Evolutionary conservation across 495 filamentous ascomycete genomes (phyloP), one percentile per base, ranked within the genome.

Genomic region (Trichoderma gamsii): DNA sequence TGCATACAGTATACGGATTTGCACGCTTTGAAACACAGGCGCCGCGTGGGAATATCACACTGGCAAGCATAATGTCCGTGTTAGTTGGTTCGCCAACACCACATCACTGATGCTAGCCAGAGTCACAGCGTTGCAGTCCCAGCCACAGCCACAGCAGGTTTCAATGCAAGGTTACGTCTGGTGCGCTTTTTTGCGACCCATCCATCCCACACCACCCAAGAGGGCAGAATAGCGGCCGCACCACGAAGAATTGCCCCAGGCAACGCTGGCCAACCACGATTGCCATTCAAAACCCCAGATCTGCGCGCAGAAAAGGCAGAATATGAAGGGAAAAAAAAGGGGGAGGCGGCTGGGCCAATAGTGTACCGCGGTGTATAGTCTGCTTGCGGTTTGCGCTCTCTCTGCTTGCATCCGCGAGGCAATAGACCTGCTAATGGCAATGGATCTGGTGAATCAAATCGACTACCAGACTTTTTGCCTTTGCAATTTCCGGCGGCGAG

Each of bases 251-350:
- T 0, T 1, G 44, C 44, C 44, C 13, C 15, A 15, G n/a, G 12
- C n/a, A 16, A n/a, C 44, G 56, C 56, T 61, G 56, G 56, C 56
- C 56, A 61, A 61, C 56, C 56, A 61, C 56, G 16, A 13, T 61
- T 18, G 25, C 56, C 27, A 13, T 9, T 16, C 23, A 32, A 32
- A 61, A 61, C 56, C 56, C 56, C 56, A 61, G 56, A 61, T 61
- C 56, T 61, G 23, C 18, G 49, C 2, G 9, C 21, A 21, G 18
- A 25, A 23, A 11, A 52, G 49, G n/a, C 49, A 21, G 49, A 1
- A 23, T 3, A 18, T 9, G 49, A 18, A 25, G 9, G 15, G 16
- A 11, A 9, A 18, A 23, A 21, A 52, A 21, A 21, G n/a, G 18
- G 9, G 16, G 4, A 18, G 56, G 27, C n/a, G 56, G 56, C 56